phyloP scores from a whole-genome alignment of 2,329 filamentous ascomycete species.

The Alternaria hordeiaustralica region DNA sequence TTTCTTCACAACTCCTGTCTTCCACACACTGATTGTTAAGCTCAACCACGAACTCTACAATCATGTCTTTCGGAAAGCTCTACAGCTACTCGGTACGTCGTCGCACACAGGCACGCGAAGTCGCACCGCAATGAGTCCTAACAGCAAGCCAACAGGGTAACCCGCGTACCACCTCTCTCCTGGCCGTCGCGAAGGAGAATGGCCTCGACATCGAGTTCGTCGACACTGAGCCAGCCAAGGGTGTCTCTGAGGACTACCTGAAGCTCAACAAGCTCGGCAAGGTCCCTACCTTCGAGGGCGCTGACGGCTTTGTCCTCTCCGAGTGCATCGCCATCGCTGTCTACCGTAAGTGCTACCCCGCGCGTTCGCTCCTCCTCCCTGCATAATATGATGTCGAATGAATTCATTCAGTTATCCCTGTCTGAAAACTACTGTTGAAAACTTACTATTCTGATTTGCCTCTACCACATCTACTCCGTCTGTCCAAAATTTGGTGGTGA shows the following conservation, averaged over 20 bases:
- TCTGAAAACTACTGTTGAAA: slow-evolving; percentile 95
- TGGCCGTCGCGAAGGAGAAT: slow-evolving; percentile 97
- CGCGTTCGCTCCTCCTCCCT: slow-evolving; percentile 17
- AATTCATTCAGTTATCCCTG: slow-evolving; percentile 74
- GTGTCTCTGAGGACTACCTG: slow-evolving; percentile 76
- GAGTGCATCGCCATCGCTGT: slow-evolving; percentile 96
- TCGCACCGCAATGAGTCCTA: slow-evolving; percentile 29
- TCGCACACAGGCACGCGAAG: slow-evolving; percentile 1
- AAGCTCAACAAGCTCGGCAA: slow-evolving; percentile 88
- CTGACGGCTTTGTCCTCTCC: slow-evolving; percentile 86
- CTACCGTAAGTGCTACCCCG: slow-evolving; percentile 77
- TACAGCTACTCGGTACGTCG: slow-evolving; percentile 74
- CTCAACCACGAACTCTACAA: slow-evolving; percentile 52
- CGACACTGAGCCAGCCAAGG: slow-evolving; percentile 69
- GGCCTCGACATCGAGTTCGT: slow-evolving; percentile 89
- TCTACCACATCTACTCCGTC: slow-evolving; percentile 56
- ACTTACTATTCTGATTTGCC: slow-evolving; percentile 79
- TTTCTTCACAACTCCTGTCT: slow-evolving; percentile 27
- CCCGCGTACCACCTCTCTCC: slow-evolving; percentile 85
- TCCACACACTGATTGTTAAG: slow-evolving; percentile 39
- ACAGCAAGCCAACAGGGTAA: slow-evolving; percentile 68
- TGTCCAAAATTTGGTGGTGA: slow-evolving; percentile 29
- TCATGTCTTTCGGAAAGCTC: slow-evolving; percentile 97
- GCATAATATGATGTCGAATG: slow-evolving; percentile 68
- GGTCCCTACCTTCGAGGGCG: slow-evolving; percentile 89